Conservation (phyloP, 345 rosid species). For the Clarkia xantiana region DNA sequence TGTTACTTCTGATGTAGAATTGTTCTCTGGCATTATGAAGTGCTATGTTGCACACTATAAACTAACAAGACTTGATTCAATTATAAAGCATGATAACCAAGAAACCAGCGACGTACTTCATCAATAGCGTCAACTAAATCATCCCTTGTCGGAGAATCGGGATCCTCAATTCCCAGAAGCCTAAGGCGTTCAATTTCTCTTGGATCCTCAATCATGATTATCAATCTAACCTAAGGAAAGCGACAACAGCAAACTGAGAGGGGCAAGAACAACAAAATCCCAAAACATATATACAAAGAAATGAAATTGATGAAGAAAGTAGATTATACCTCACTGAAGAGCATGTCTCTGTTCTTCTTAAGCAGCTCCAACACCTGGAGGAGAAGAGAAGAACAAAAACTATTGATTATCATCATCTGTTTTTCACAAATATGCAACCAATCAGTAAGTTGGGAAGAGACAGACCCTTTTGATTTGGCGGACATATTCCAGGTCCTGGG, state of each 20-base stretch:
- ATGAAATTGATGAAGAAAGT: not conserved
- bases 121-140: slow-evolving; percentile 75
- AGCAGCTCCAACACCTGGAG: slow-evolving; percentile 68
- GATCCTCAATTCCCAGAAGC: slow-evolving; percentile 72
- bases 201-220: slow-evolving; percentile 81
- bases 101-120: slow-evolving; percentile 27
- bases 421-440: not conserved
- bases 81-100: not conserved
- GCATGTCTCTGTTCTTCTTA: slow-evolving; percentile 77
- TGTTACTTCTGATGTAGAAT: too few species aligned
- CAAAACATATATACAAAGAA: not conserved
- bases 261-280: not conserved
- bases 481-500: slow-evolving; percentile 27
- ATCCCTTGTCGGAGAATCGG: slow-evolving; percentile 65
- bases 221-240: slow-evolving; percentile 50
- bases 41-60: not conserved
- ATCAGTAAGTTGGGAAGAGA: not conserved
- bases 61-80: not conserved
- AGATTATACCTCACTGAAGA: slow-evolving; percentile 54
- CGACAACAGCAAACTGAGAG: not conserved
- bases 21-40: too few species aligned
- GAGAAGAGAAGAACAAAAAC: not conserved
- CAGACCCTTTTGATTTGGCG: slow-evolving; percentile 29
- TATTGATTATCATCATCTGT: not conserved
- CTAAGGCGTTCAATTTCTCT: slow-evolving; percentile 79